These are phyloP conservation scores for Termitomyces sp. DNA, from an alignment of 768 basidiomycete species.

Conservation along the genomic window DNA sequence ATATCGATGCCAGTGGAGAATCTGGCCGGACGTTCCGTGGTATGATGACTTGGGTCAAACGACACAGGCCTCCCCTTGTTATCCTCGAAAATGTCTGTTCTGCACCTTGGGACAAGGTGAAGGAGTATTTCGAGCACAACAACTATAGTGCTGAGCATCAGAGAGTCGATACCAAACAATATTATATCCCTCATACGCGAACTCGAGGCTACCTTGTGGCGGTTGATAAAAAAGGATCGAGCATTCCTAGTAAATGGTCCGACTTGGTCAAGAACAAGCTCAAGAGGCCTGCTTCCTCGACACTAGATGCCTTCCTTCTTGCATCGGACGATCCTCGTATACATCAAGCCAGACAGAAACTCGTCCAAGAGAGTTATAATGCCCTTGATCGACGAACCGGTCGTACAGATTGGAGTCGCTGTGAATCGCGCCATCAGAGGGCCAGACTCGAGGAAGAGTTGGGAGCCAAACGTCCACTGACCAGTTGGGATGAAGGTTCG, in stretches of 20 bases:
- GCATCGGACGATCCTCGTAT: constrained; percentile 90
- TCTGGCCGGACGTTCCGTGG: constrained; percentile 92
- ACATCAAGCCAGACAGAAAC: constrained; percentile 80
- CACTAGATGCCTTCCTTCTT: constrained; percentile 88
- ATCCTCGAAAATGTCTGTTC: constrained; percentile 92
- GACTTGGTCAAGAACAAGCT: constrained; percentile 54
- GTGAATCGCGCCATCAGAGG: constrained; percentile 88
- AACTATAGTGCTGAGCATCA: constrained; percentile 69
- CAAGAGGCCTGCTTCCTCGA: constrained; percentile 81
- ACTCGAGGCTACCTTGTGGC: constrained; percentile 87
- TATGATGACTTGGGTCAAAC: constrained; percentile 90
- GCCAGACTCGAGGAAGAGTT: constrained; percentile 80
- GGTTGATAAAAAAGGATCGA: constrained; percentile 56
- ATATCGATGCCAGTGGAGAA: constrained; percentile 85
- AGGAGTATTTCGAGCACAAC: constrained; percentile 65
- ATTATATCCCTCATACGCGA: constrained; percentile 93
- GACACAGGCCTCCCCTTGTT: constrained; percentile 85
- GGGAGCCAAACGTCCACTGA: constrained; percentile 80
- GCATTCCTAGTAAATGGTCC: constrained; percentile 67
- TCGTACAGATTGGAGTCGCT: constrained; percentile 86
- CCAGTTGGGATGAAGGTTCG: constrained; percentile 89
- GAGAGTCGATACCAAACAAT: constrained; percentile 82
- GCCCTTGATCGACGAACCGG: constrained; percentile 65
- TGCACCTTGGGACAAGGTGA: constrained; percentile 83
- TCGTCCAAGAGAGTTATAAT: constrained; percentile 64